These are phyloP conservation scores for Malus hybrid DNA, from an alignment of 331 rosid species.

Conservation along the genomic window DNA sequence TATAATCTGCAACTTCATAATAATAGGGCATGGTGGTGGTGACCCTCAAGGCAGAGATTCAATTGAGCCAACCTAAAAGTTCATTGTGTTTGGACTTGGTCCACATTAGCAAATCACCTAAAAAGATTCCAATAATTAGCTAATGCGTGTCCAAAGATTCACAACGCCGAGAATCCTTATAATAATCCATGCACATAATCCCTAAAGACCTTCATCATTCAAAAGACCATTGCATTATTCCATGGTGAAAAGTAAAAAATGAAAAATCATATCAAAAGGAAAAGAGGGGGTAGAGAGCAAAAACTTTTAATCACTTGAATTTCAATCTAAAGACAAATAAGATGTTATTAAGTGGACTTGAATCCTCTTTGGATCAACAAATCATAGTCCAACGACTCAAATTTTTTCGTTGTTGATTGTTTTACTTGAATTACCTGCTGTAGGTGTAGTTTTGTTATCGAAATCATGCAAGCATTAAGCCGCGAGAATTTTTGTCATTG, in stretches of 20 bases:
- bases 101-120: background rate
- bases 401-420: too few relatives aligned
- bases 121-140: conserved; percentile 9
- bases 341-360: too few relatives aligned
- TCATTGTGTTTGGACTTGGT: background rate
- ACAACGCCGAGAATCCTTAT: background rate
- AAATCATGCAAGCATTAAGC: background rate
- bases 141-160: background rate
- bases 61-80: background rate
- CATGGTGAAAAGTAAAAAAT: background rate
- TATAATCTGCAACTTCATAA: background rate
- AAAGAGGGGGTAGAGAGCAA: background rate
- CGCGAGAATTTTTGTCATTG: conserved; percentile 17
- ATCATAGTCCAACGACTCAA: background rate
- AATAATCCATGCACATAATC: conserved; percentile 2
- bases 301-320: background rate
- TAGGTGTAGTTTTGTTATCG: too few relatives aligned
- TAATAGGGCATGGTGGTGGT: background rate
- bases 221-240: conserved; percentile 7
- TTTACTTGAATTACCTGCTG: too few relatives aligned
- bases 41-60: background rate
- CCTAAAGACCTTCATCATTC: conserved; percentile 7
- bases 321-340: too few relatives aligned
- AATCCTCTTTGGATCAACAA: too few relatives aligned
- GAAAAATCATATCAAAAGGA: background rate